Percentiles rank a stretch among this genome's conserved stretches.
Evolutionary conservation across 1,284 basidiomycete genomes (phyloP).

Genomic region (Fomitopsis betulina): DNA sequence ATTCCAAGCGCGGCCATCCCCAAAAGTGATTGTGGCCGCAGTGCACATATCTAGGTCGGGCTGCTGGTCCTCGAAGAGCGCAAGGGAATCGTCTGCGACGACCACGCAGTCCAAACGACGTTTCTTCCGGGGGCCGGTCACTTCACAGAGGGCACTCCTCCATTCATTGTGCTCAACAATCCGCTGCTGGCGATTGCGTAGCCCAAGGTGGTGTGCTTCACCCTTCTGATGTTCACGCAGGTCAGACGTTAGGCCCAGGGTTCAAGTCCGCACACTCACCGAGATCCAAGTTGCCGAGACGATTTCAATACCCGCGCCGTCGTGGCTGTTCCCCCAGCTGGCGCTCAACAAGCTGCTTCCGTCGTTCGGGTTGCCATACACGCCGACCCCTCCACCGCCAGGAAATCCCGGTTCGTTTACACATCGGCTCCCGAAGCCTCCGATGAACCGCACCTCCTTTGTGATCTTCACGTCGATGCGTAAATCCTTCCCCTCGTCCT

Average conservation of each 20-base stretch:
- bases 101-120: conserved; percentile 29
- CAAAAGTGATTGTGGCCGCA: conserved; percentile 28
- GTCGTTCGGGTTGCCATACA: conserved; percentile 42
- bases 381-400: conserved; percentile 21
- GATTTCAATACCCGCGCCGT: conserved; percentile 71
- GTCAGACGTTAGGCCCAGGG: neutral
- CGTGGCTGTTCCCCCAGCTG: conserved; percentile 71
- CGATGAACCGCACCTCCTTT: conserved; percentile 38
- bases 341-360: conserved; percentile 59
- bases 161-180: conserved; percentile 61
- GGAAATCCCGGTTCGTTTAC: conserved; percentile 14
- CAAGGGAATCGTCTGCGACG: conserved; percentile 12
- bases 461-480: conserved; percentile 45
- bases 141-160: conserved; percentile 48
- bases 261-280: conserved; percentile 35
- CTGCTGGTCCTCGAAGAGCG: conserved; percentile 7
- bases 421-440: conserved; percentile 28
- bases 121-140: conserved; percentile 24
- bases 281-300: conserved; percentile 55
- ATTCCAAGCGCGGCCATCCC: conserved; percentile 15
- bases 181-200: conserved; percentile 60
- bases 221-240: conserved; percentile 30
- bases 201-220: conserved; percentile 46
- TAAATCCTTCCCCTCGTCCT: conserved; percentile 49
- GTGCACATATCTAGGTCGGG: conserved; percentile 27